Evolutionary conservation across 1,284 basidiomycete genomes (phyloP).

Genomic region (Ganoderma meredithae): DNA sequence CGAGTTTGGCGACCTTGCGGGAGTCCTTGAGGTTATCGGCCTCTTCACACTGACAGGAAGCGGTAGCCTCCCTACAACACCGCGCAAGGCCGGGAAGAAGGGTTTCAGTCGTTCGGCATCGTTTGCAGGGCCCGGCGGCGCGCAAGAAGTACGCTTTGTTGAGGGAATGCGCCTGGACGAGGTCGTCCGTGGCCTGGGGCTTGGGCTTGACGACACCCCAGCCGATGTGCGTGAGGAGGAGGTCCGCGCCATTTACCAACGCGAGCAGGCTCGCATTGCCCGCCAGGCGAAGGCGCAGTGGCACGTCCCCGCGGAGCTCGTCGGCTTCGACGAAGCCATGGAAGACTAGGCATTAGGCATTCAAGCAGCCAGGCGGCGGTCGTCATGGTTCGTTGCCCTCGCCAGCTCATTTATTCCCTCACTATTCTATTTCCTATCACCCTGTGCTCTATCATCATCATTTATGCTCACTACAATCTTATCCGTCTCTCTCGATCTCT

Average conservation of each 20-base stretch:
- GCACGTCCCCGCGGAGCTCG: slow-evolving; percentile 28
- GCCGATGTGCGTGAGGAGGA: slow-evolving; percentile 70
- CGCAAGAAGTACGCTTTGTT: slow-evolving; percentile 60
- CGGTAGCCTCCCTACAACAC: slow-evolving; percentile 41
- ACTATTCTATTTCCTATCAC: slow-evolving; percentile 24
- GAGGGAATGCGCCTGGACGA: slow-evolving; percentile 69
- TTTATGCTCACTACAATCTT: slow-evolving; percentile 28
- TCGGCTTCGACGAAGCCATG: slow-evolving; percentile 62
- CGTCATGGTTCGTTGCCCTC: slow-evolving; percentile 10
- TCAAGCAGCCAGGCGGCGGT: slow-evolving; percentile 21
- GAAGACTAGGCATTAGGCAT: slow-evolving; percentile 51
- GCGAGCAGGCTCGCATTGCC: slow-evolving; percentile 61
- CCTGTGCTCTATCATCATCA: slow-evolving; percentile 2
- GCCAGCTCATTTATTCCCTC: slow-evolving; percentile 20
- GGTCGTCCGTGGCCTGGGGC: slow-evolving; percentile 68
- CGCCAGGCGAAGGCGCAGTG: slow-evolving; percentile 58
- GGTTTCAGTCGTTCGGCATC: slow-evolving; percentile 63
- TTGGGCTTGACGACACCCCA: slow-evolving; percentile 45
- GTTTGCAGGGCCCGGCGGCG: slow-evolving; percentile 55
- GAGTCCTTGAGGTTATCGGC: slow-evolving; percentile 76
- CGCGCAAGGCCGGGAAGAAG: slow-evolving; percentile 51
- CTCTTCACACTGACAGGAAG: slow-evolving; percentile 55
- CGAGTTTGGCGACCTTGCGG: slow-evolving; percentile 77
- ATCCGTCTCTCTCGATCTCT: slow-evolving; percentile 6
- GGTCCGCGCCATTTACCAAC: slow-evolving; percentile 70